These are phyloP conservation scores for Mycena alexandri DNA, from an alignment of 768 basidiomycete genomes.

Conservation along the genomic window DNA sequence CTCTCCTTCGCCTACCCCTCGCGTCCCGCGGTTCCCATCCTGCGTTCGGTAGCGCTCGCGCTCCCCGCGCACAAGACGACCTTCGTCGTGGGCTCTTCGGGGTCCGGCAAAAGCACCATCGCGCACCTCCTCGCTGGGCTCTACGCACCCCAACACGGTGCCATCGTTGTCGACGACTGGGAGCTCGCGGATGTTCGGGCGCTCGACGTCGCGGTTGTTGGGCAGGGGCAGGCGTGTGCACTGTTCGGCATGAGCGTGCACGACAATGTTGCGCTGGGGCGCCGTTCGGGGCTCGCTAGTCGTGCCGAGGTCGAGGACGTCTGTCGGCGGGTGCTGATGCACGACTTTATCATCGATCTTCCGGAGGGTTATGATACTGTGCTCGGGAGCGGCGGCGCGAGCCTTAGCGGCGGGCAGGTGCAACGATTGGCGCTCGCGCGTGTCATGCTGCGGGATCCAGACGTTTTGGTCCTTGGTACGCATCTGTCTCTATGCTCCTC, in stretches of 20 bases:
- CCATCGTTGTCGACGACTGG: conserved; percentile 85
- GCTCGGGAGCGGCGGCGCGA: conserved; percentile 80
- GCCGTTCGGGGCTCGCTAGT: conserved; percentile 74
- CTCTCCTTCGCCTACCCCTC: conserved; percentile 90
- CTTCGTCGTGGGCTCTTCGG: conserved; percentile 92
- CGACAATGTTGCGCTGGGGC: conserved; percentile 89
- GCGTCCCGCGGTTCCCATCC: conserved; percentile 74
- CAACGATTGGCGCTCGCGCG: conserved; percentile 93
- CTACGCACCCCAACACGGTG: conserved; percentile 76
- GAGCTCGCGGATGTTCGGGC: conserved; percentile 78
- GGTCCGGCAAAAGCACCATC: conserved; percentile 94
- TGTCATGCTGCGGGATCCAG: conserved; percentile 86
- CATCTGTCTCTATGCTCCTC: conserved; percentile 44
- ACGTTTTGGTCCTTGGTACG: conserved; percentile 91
- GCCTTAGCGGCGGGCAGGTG: conserved; percentile 91
- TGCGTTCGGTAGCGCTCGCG: conserved; percentile 75
- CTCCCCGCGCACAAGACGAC: conserved; percentile 85
- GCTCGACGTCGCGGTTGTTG: conserved; percentile 76
- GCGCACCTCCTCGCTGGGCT: conserved; percentile 85
- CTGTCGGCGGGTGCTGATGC: conserved; percentile 86
- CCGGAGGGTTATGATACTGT: conserved; percentile 90
- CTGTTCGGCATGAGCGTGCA: conserved; percentile 85
- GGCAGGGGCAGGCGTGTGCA: conserved; percentile 81
- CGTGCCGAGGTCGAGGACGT: conserved; percentile 83
- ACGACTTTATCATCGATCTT: conserved; percentile 88